These are phyloP conservation scores for Prototheca cutis DNA, from an alignment of 163 green algal genomes.

Conservation along the genomic window DNA sequence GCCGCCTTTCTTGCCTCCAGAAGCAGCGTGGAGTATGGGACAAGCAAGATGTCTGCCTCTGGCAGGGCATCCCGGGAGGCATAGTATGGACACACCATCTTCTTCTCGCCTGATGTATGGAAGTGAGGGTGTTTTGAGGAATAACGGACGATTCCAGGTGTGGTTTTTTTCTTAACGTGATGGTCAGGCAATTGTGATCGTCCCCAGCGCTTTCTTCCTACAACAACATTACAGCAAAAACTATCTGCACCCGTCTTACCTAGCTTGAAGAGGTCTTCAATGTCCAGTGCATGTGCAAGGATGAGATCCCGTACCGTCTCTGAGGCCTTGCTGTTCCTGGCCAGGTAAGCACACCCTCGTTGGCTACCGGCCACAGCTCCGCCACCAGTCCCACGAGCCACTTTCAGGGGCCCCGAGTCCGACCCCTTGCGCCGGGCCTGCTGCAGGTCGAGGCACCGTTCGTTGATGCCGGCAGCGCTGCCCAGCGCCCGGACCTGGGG, in stretches of 20 bases:
- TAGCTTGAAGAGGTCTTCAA: constrained; percentile 63
- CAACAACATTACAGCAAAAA: neutral
- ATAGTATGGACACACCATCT: constrained; percentile 87
- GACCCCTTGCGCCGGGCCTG: constrained; percentile 17
- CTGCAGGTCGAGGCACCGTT: constrained; percentile 86
- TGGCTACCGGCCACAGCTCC: constrained; percentile 4
- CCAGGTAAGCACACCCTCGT: constrained; percentile 46
- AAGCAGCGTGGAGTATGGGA: constrained; percentile 69
- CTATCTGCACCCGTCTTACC: constrained; percentile 6
- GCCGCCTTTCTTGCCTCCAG: constrained; percentile 1
- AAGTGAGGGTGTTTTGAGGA: no score
- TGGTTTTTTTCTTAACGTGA: no score
- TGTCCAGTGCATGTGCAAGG: constrained; percentile 55
- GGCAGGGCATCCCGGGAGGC: constrained; percentile 49
- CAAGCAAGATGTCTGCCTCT: constrained; percentile 74
- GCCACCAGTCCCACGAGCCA: no score
- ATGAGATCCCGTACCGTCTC: constrained; percentile 37
- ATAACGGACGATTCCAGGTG: no score
- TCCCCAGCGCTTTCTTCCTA: constrained; percentile 3
- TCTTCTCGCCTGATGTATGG: no score
- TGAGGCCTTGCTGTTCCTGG: neutral
- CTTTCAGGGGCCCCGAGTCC: neutral
- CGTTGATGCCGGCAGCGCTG: constrained; percentile 59
- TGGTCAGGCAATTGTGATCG: no score
- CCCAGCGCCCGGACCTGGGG: constrained; percentile 45